Evolutionary conservation across 345 rosid species (phyloP), one percentile per base, ranked within the genome.

Genomic region (Eucalyptus grandis): DNA sequence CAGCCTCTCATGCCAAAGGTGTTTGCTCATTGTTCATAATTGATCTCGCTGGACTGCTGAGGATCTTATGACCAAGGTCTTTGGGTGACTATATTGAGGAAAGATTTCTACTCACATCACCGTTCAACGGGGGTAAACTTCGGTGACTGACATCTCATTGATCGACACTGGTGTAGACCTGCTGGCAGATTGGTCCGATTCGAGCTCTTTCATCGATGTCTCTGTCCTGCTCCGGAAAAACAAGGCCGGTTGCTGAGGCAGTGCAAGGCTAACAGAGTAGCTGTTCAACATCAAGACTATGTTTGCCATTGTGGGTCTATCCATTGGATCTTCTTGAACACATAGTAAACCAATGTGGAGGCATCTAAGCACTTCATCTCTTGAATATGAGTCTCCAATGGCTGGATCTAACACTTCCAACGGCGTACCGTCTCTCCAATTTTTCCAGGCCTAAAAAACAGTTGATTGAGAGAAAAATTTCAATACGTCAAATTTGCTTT

Each of bases 341-440:
- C 93, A 90, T 34, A 91, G 37, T 49, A 93, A 88, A 7, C 90
- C 92, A 49, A 93, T 30, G 6, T 92, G 88, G 62, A 93, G 90
- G 91, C 93, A 92, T 58, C 80, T 89, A 31, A 89, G 12, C 2
- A 92, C 89, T 86, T 93, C 91, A 88, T 86, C 88, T 89, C 87
- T 85, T 26, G 92, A 72, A 83, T 44, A 83, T 12, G 86, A 86
- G n/a, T 87, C 88, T 86, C 67, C 88, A 62, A 90, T 8, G 17
- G 77, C 88, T 19, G 91, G n/a, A 90, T 92, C 93, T 50, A 89
- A 9, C 81, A 90, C 67, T 6, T 90, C 88, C 87, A 86, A 8
- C 1, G 90, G 83, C 11, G 58, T 88, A 11, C 91, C 91, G 16
- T 56, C 88, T 13, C 87, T 86, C 92, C 93, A 89, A 5, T 62